phyloP scores from a whole-genome alignment of 2,329 filamentous ascomycete species.

The Ascochyta viciae-villosae region DNA sequence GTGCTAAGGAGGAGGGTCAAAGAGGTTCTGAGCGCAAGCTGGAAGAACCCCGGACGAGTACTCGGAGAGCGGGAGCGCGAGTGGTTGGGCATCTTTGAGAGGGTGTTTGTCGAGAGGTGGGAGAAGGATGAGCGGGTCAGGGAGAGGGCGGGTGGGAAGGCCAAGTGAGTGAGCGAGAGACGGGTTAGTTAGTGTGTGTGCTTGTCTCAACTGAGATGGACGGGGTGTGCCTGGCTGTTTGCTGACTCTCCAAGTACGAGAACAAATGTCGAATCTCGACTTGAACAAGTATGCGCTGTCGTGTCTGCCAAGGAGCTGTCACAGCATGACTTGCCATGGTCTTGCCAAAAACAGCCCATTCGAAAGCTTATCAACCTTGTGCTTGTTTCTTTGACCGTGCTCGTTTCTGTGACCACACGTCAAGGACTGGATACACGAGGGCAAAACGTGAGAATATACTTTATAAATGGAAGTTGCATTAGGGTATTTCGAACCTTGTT shows the following conservation, averaged over 20 bases:
- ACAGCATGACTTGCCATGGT: too few species aligned
- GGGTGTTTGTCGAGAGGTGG: slow-evolving; percentile 38
- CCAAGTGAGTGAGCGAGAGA: slow-evolving; percentile 22
- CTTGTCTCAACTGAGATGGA: too few species aligned
- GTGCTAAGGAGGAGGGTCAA: slow-evolving; percentile 74
- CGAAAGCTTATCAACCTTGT: too few species aligned
- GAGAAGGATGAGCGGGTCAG: slow-evolving; percentile 44
- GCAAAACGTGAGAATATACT: background rate
- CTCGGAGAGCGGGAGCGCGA: slow-evolving; percentile 49
- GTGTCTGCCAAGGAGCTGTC: too few species aligned
- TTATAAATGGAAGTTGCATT: background rate
- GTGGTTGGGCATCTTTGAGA: slow-evolving; percentile 51
- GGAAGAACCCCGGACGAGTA: slow-evolving; percentile 61
- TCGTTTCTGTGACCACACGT: background rate
- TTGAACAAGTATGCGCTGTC: too few species aligned
- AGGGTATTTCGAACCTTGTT: background rate
- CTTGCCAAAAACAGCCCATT: too few species aligned
- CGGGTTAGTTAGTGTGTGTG: too few species aligned
- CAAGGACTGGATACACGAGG: background rate
- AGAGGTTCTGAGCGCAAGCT: slow-evolving; percentile 75
- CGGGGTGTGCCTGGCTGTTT: too few species aligned
- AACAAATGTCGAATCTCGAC: too few species aligned
- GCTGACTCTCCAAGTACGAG: too few species aligned
- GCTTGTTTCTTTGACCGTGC: too few species aligned
- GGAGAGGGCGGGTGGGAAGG: slow-evolving; percentile 38